phyloP scores from a whole-genome alignment of 2,329 filamentous ascomycete genomes.

The Fusarium verrucosum region DNA sequence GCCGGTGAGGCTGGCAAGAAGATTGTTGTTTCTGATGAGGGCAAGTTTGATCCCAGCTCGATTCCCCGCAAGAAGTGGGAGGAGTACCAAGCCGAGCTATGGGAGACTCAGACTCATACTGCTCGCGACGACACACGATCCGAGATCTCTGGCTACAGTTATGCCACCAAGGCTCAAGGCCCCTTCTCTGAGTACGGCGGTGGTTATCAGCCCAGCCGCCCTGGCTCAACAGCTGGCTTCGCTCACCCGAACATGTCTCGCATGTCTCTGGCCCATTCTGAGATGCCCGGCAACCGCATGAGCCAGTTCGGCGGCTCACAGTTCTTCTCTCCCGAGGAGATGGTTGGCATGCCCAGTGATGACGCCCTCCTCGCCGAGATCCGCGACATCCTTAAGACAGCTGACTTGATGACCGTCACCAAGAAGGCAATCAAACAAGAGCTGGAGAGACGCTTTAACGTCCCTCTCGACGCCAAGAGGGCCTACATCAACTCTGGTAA shows the following conservation, averaged over 20 bases:
- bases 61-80: constrained; percentile 99
- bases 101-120: constrained; percentile 92
- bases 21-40: constrained; percentile 93
- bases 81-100: constrained; percentile 97
- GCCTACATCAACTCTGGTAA: constrained; percentile 94
- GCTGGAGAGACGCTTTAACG: constrained; percentile 88
- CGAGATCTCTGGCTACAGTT: constrained; percentile 92
- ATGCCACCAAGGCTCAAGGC: constrained; percentile 83
- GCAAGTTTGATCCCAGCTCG: constrained; percentile 91
- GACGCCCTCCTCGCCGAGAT: constrained; percentile 94
- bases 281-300: constrained; percentile 67
- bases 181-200: constrained; percentile 76
- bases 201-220: constrained; percentile 67
- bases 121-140: constrained; percentile 83
- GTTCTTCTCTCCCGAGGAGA: constrained; percentile 70
- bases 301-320: constrained; percentile 70
- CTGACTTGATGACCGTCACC: constrained; percentile 96
- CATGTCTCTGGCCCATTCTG: constrained; percentile 82
- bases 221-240: constrained; percentile 63
- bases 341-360: constrained; percentile 82
- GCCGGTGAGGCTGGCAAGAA: constrained; percentile 93
- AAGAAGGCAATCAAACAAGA: constrained; percentile 98
- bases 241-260: constrained; percentile 64
- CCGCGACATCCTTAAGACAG: constrained; percentile 87
- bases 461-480: constrained; percentile 85